Evolutionary conservation across 192 early-diverging fungal genomes (phyloP).

Genomic region (Dispira parvispora): DNA sequence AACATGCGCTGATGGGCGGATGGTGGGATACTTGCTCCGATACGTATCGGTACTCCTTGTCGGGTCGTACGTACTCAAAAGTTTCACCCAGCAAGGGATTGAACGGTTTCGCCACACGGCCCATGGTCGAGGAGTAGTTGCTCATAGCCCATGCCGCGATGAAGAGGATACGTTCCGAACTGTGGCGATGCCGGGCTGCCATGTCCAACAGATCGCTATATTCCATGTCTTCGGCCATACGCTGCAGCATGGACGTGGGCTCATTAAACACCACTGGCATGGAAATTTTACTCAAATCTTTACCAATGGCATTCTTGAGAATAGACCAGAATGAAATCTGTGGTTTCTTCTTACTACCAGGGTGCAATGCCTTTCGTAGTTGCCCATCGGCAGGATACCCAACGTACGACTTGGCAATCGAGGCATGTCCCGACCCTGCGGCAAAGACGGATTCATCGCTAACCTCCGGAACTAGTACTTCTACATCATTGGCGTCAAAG

Average conservation of each 20-base stretch:
- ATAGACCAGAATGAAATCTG: constrained; percentile 70
- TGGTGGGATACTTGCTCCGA: constrained; percentile 84
- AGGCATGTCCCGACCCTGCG: not conserved
- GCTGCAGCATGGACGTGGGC: constrained; percentile 69
- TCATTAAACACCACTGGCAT: constrained; percentile 85
- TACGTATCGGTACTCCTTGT: constrained; percentile 63
- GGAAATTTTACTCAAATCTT: constrained; percentile 66
- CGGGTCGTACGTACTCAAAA: constrained; percentile 62
- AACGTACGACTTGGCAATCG: not conserved
- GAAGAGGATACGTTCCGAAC: constrained; percentile 47
- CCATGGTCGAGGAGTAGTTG: constrained; percentile 65
- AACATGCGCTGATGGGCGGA: constrained; percentile 79
- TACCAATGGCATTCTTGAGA: constrained; percentile 74
- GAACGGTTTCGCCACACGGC: constrained; percentile 75
- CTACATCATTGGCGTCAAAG: constrained; percentile 40
- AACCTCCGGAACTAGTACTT: constrained; percentile 17
- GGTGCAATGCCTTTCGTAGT: constrained; percentile 31
- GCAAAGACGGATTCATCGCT: not conserved
- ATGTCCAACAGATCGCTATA: constrained; percentile 68
- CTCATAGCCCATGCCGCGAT: constrained; percentile 81
- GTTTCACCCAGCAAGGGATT: constrained; percentile 85
- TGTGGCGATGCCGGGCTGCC: constrained; percentile 40
- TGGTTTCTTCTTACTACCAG: constrained; percentile 31
- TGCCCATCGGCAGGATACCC: constrained; percentile 9
- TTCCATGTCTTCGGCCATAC: constrained; percentile 75